Evolutionary conservation across 2,329 filamentous ascomycete species (phyloP).

Genomic region (Apiospora kogelbergensis): DNA sequence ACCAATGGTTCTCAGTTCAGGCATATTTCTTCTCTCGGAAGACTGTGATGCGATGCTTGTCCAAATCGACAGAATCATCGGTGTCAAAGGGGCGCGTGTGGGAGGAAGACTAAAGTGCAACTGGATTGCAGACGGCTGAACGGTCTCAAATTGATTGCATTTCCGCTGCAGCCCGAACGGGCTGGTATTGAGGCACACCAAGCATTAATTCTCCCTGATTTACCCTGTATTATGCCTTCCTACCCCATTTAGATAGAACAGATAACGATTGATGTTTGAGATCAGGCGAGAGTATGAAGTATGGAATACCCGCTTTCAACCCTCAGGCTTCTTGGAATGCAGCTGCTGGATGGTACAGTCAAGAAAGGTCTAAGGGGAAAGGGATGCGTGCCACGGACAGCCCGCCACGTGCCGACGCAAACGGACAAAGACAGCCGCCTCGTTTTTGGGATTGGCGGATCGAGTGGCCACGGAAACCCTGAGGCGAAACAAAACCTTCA

Average conservation of each 20-base stretch:
- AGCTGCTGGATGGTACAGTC: not conserved
- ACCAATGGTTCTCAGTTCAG: not conserved
- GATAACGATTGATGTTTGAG: too few relatives aligned
- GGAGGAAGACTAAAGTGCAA: not conserved
- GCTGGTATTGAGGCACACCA: not conserved
- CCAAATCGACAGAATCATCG: too few relatives aligned
- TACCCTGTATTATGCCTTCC: not conserved
- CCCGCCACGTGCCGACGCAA: not conserved
- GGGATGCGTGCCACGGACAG: not conserved
- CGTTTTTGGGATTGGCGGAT: not conserved
- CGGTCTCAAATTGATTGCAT: not conserved
- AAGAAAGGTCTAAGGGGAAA: not conserved
- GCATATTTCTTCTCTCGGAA: too few relatives aligned
- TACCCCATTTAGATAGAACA: not conserved
- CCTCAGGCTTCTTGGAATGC: not conserved
- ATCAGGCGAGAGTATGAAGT: not conserved
- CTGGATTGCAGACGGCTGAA: not conserved
- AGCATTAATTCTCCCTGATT: not conserved
- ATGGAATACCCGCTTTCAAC: not conserved
- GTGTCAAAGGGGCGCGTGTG: too few relatives aligned
- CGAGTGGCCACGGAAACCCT: not conserved
- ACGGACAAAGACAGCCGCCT: not conserved
- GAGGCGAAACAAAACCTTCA: not conserved
- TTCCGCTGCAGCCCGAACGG: not conserved
- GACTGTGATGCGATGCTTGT: too few relatives aligned